Evolutionary conservation across 139 green algal species (phyloP).

Genomic region (Chlorella sp.): DNA sequence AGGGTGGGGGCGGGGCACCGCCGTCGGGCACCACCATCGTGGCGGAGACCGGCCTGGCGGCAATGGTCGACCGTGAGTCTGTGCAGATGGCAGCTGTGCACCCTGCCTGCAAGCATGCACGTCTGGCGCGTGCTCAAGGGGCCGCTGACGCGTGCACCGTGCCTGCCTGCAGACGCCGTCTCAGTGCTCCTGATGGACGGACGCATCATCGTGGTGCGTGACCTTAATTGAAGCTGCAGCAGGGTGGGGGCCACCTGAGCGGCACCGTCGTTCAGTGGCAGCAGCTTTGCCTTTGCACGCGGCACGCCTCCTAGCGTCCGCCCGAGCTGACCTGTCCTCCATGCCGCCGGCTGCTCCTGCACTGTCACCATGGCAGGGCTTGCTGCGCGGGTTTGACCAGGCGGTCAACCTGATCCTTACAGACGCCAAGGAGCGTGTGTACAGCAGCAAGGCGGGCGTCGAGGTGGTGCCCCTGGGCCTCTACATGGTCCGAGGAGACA

Average conservation of each 20-base stretch:
- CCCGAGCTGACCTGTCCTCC: background rate
- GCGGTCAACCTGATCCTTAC: constrained; percentile 91
- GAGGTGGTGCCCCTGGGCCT: constrained; percentile 77
- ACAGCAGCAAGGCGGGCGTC: constrained; percentile 73
- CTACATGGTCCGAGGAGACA: constrained; percentile 93
- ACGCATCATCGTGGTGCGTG: constrained; percentile 68
- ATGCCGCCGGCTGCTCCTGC: background rate
- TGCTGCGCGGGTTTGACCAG: constrained; percentile 90
- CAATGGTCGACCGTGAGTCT: constrained; percentile 43
- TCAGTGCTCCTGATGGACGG: constrained; percentile 86
- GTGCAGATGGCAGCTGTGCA: constrained; percentile 21
- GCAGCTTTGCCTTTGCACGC: background rate
- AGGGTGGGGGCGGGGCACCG: background rate
- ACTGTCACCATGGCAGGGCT: constrained; percentile 44
- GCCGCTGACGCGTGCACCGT: background rate
- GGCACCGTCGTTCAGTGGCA: background rate
- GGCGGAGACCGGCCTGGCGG: constrained; percentile 9
- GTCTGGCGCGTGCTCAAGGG: background rate
- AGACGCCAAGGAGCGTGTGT: constrained; percentile 89
- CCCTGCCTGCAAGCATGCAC: constrained; percentile 24
- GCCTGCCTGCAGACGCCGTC: constrained; percentile 34
- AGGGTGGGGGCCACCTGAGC: background rate
- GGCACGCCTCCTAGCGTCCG: background rate
- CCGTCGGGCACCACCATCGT: too few species aligned
- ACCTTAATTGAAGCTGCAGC: too few species aligned